phyloP scores from a whole-genome alignment of 306 rosid genomes.

The Herpetospermum pedunculosum region DNA sequence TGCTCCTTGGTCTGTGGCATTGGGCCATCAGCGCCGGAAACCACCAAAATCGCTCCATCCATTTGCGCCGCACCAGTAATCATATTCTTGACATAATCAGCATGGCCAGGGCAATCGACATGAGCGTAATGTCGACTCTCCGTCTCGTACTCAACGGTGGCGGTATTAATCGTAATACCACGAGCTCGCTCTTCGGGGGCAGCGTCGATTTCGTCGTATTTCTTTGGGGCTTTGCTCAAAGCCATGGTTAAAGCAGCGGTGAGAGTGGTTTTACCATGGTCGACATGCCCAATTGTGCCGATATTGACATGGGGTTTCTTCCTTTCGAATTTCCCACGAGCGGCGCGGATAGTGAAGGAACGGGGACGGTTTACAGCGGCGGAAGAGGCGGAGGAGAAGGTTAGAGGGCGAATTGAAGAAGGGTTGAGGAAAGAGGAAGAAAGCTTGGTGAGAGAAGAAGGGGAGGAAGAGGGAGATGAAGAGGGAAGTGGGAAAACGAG shows the following conservation, averaged over 20 bases:
- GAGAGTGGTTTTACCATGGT: slow-evolving; percentile 87
- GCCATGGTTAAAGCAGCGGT: slow-evolving; percentile 95
- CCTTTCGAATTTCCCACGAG: slow-evolving; percentile 79
- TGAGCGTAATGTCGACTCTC: slow-evolving; percentile 66
- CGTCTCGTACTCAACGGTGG: slow-evolving; percentile 85
- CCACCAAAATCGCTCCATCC: slow-evolving; percentile 34
- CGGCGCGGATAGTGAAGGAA: slow-evolving; percentile 51
- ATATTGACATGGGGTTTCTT: slow-evolving; percentile 85
- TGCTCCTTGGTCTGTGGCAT: slow-evolving; percentile 57
- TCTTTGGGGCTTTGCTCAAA: slow-evolving; percentile 47
- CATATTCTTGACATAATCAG: slow-evolving; percentile 37
- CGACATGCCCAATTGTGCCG: slow-evolving; percentile 87
- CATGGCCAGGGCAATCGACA: slow-evolving; percentile 38
- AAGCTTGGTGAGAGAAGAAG: slow-evolving; percentile 22
- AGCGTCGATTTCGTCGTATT: slow-evolving; percentile 81
- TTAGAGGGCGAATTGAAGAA: slow-evolving; percentile 40
- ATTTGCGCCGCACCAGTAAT: slow-evolving; percentile 38
- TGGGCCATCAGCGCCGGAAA: slow-evolving; percentile 25
- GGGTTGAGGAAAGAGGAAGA: slow-evolving; percentile 59
- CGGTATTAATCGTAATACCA: slow-evolving; percentile 84
- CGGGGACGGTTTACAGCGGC: slow-evolving; percentile 21
- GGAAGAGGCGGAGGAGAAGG: slow-evolving; percentile 19
- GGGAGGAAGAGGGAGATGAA: slow-evolving; percentile 12
- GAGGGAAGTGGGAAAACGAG: slow-evolving; percentile 24
- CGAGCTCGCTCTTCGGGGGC: slow-evolving; percentile 89